Percentiles rank a stretch among this genome's conserved stretches.
Evolutionary conservation across 169 alveolate species (phyloP).

Genomic region (Babesia bovis): DNA sequence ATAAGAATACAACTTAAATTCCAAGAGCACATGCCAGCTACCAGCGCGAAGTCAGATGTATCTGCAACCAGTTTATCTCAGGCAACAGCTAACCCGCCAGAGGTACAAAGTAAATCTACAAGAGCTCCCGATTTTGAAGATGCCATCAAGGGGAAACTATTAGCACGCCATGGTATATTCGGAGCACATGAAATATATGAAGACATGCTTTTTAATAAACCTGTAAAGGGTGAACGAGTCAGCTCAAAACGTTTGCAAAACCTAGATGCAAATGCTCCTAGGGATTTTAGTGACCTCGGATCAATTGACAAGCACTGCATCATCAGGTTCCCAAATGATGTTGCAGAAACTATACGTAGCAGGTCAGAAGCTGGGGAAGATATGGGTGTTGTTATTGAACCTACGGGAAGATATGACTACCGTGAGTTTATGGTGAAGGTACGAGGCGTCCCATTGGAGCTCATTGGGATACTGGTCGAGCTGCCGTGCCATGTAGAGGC

Average conservation of each 20-base stretch:
- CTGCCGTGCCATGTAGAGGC: slow-evolving; percentile 83
- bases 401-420: slow-evolving; percentile 63
- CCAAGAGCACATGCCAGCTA: neutral
- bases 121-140: slow-evolving; percentile 25
- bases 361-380: slow-evolving; percentile 31
- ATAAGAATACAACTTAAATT: neutral
- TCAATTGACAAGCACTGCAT: slow-evolving; percentile 58
- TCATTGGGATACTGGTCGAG: slow-evolving; percentile 79
- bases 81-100: neutral
- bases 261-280: slow-evolving; percentile 10
- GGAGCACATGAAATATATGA: slow-evolving; percentile 55
- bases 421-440: slow-evolving; percentile 51
- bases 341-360: slow-evolving; percentile 27
- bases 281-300: slow-evolving; percentile 62
- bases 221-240: slow-evolving; percentile 38
- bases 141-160: slow-evolving; percentile 22
- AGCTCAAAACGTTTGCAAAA: slow-evolving; percentile 46
- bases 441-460: slow-evolving; percentile 36
- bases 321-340: slow-evolving; percentile 44
- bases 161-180: slow-evolving; percentile 64
- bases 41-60: neutral
- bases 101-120: neutral
- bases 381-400: slow-evolving; percentile 42
- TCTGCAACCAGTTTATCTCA: neutral
- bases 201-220: slow-evolving; percentile 44